Evolutionary conservation across 106 monocot genomes (phyloP), one percentile per base, ranked within the genome.

Genomic region (Iris macrosiphon): DNA sequence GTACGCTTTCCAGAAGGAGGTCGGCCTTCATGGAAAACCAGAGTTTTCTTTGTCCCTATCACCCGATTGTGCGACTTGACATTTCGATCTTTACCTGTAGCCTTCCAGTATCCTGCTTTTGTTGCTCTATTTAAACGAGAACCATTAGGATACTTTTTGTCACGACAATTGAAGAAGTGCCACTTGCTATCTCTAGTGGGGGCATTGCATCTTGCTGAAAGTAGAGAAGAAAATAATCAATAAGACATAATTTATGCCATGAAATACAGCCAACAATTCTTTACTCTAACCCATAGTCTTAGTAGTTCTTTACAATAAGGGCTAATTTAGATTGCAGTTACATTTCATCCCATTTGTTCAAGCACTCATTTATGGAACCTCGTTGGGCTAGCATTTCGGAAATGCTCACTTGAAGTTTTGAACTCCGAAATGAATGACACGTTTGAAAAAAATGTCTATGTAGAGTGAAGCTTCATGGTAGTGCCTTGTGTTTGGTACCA

Each of bases 111-210:
- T 7, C 65, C 65, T 38, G 27, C 34, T 43, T 0, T 8, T 9
- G 65, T 65, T 4, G 65, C 43, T 24, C 65, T 39, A 21, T 54
- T 65, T 28, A 31, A 42, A 20, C 65, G 49, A 12, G 50, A 51
- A 25, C 64, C 64, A 39, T 39, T 52, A 3, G 65, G 53, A 15
- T 65, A 54, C 53, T 65, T 54, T 7, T 18, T 26, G 41, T 54
- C 65, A 12, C 65, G 43, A 20, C 26, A 51, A 4, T 29, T 20
- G 52, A 53, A 54, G 44, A 65, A 65, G 65, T 47, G 47, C 62
- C 62, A 62, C 48, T 62, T 40, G 40, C 27, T 23, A 31, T 65
- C 53, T 17, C 65, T 41, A 8, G 37, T 64, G 8, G 64, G 52
- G 31, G 29, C 65, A 28, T n/a, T 14, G 8, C 52, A 65, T 9